Evolutionary conservation across 2,329 filamentous ascomycete genomes (phyloP), one percentile per base, ranked within the genome.

Genomic region (Fusarium decemcellulare): DNA sequence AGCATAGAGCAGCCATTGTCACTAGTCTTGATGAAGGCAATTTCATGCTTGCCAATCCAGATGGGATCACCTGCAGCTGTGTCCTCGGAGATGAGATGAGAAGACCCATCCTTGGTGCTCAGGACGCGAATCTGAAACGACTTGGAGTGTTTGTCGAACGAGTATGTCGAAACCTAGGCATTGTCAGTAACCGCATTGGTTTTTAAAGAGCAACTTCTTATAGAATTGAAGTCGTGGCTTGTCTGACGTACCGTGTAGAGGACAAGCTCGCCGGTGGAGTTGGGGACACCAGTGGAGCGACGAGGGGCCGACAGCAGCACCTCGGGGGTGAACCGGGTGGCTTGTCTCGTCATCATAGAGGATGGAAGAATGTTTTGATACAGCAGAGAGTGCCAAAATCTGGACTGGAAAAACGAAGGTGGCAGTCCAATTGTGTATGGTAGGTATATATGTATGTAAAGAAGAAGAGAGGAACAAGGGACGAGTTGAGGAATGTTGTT

Each of bases 251-350:
- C 87, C 43, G 89, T 89, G 76, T 91, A 94, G 30, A 94, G 80
- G 48, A 91, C 84, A 61, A 87, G 83, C 57, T 87, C 88, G 44
- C 91, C 92, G 55, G 87, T 84, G 39, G 84, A 78, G 77, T 94
- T 95, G n/a, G 93, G 92, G 1, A 89, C 79, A 50, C 90, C 92
- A 15, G 89, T 78, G 11, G 91, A 92, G 50, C 93, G 89, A 60
- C 93, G 89, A 34, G 93, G 92, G 15, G 92, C 92, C 70, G 91
- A 91, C 74, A 96, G 87, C 61, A 96, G 85, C 71, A 93, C 91
- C 83, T 93, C 88, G 6, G 92, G 92, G 10, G 91, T 94, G 81
- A 95, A 93, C 72, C 91, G 91, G 72, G 85, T 84, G 10, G 91
- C 90, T 70, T 86, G 86, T 76, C 93, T 86, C 8, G 91, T 93